These are phyloP conservation scores for Cucumis cinereus DNA, from an alignment of 306 rosid species.

Conservation along the genomic window DNA sequence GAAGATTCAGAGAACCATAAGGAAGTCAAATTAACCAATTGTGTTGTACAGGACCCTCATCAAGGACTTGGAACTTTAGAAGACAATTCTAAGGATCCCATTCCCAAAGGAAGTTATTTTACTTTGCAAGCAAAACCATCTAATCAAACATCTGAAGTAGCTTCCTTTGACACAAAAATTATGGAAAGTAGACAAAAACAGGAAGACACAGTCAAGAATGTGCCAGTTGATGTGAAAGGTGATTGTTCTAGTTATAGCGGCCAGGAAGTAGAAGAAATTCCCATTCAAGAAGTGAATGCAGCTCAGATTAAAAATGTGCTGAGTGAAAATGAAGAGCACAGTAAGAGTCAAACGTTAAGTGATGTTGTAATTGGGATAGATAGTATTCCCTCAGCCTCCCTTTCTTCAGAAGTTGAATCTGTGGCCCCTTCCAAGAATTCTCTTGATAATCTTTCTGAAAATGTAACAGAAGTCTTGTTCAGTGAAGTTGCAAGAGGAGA, in stretches of 20 bases:
- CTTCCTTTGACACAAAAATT: slow-evolving; percentile 24
- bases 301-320: neutral
- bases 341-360: neutral
- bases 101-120: slow-evolving; percentile 17
- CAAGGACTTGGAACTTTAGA: slow-evolving; percentile 12
- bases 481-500: slow-evolving; percentile 14
- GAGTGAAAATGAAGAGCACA: neutral
- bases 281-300: neutral
- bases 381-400: slow-evolving; percentile 2
- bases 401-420: slow-evolving; percentile 25
- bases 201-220: slow-evolving; percentile 11
- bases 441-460: slow-evolving; percentile 12
- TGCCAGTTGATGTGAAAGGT: slow-evolving; percentile 20
- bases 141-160: slow-evolving; percentile 16
- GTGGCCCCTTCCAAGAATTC: slow-evolving; percentile 10
- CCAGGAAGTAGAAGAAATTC: neutral
- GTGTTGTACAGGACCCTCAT: slow-evolving; percentile 3
- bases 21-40: slow-evolving; percentile 15
- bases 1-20: slow-evolving; percentile 27
- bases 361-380: slow-evolving; percentile 18
- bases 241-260: slow-evolving; percentile 16
- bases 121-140: slow-evolving; percentile 19
- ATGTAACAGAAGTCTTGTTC: slow-evolving; percentile 6
- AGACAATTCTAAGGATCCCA: slow-evolving; percentile 14
- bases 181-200: slow-evolving; percentile 15